Evolutionary conservation across 805 yeast genomes (phyloP), one percentile per base, ranked within the genome.

Genomic region (Candida mattraensis): DNA sequence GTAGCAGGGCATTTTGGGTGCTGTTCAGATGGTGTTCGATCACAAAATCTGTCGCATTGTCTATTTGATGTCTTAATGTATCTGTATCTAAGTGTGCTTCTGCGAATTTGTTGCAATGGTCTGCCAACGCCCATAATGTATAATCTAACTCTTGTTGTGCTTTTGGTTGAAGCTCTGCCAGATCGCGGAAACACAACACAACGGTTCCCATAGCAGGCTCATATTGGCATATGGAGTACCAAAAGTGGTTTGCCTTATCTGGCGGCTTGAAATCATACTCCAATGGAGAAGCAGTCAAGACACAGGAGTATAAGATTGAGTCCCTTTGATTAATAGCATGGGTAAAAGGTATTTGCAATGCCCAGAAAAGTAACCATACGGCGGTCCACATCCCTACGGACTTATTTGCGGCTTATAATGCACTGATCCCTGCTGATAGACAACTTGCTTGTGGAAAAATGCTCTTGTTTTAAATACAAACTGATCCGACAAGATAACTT

Each of bases 151-250:
- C 13, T 5, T 34, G 12, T 2, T 16, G 16, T 6, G 16, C 30
- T 13, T 23, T 15, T 5, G 39, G 23, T 12, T 13, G 17, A 10
- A 30, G 30, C 10, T 17, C 12, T 3, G 21, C 18, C 19, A 30
- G 39, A 5, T 51, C 51, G n/a, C 48, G 30, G 18, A 54, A 43
- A 35, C 62, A 57, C 4, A 44, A 10, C n/a, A 53, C 29, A 11
- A 51, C 14, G 1, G 60, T 53, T 0, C 56, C 58, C 17, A 45
- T 18, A 4, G 48, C 28, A 1, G 62, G 62, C 27, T 49, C 53
- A 33, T 55, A 53, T 12, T 28, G 34, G 37, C 62, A 57, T 11
- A 38, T 21, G 3, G 54, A 44, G 18, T 28, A 35, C 57, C 60
- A 57, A 15, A 47, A 53, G 9, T 28, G 16, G 29, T 32, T 47